Conservation (phyloP, 192 early-diverging fungal species). For the Glomus cerebriforme region DNA sequence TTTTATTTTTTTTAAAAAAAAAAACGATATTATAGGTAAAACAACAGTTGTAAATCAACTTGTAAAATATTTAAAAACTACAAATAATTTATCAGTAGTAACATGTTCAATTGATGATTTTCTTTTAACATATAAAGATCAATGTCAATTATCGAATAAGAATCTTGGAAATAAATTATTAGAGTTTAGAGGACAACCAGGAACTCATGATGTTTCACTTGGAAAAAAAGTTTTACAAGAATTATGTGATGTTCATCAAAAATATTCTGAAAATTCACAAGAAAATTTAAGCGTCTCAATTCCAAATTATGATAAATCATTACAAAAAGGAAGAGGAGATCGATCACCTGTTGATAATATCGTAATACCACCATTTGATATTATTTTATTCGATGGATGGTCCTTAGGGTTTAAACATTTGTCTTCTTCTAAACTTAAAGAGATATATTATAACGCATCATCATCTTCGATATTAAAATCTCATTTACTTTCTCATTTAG, state of each 20-base stretch:
- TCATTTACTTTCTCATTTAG: conserved; percentile 48
- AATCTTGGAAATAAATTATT: conserved; percentile 70
- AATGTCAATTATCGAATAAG: conserved; percentile 45
- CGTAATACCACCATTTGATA: conserved; percentile 60
- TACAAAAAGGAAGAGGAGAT: conserved; percentile 79
- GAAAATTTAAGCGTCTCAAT: conserved; percentile 36
- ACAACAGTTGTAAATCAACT: conserved; percentile 13
- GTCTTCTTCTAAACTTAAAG: conserved; percentile 27
- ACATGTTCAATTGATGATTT: conserved; percentile 85
- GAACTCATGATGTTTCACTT: conserved; percentile 83
- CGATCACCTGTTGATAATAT: conserved; percentile 58
- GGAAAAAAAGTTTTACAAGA: conserved; percentile 53
- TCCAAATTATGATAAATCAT: conserved; percentile 83
- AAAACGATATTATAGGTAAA: background rate
- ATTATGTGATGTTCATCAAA: conserved; percentile 41
- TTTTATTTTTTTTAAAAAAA: conserved; percentile 18
- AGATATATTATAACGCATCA: conserved; percentile 29
- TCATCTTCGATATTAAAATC: conserved; percentile 33
- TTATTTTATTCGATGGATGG: conserved; percentile 95
- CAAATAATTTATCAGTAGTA: conserved; percentile 54
- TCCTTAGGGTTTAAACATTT: conserved; percentile 81
- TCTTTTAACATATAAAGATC: conserved; percentile 74
- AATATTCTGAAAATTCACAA: background rate
- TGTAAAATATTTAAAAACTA: conserved; percentile 50
- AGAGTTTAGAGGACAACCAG: conserved; percentile 82